Evolutionary conservation across 1,284 basidiomycete genomes (phyloP).

Genomic region (Laetiporus sulphureus): DNA sequence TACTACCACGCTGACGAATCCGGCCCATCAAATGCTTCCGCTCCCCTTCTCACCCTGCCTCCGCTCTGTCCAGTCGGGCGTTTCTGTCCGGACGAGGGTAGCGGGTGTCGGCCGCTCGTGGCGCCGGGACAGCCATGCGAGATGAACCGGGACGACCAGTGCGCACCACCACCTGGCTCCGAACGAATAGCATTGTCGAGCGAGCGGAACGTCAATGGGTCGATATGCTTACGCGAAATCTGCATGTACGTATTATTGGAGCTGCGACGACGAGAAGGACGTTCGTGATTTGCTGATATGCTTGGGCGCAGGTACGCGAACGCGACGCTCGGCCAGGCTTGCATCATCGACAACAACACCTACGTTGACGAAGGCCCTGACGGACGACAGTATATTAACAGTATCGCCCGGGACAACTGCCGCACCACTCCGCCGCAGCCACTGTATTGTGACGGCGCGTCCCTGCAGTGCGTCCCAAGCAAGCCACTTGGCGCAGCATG

Average conservation of each 20-base stretch:
- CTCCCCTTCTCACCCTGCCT: constrained; percentile 47
- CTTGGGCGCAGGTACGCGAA: constrained; percentile 49
- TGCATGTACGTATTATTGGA: constrained; percentile 48
- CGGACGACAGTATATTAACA: constrained; percentile 40
- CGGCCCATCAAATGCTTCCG: too few relatives aligned
- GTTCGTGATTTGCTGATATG: neutral
- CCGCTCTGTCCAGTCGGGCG: constrained; percentile 45
- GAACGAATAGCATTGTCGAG: constrained; percentile 34
- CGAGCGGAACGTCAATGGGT: constrained; percentile 45
- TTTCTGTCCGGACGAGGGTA: constrained; percentile 73
- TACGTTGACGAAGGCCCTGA: constrained; percentile 46
- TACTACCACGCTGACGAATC: constrained; percentile 37
- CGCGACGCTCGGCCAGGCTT: constrained; percentile 45
- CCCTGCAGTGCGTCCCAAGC: constrained; percentile 39
- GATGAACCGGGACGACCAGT: constrained; percentile 69
- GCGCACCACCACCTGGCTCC: constrained; percentile 39
- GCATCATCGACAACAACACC: constrained; percentile 53
- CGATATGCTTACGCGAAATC: constrained; percentile 51
- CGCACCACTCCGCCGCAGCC: constrained; percentile 37
- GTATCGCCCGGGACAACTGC: constrained; percentile 58
- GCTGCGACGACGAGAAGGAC: too few relatives aligned
- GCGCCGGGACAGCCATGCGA: constrained; percentile 51
- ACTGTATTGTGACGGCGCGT: constrained; percentile 52
- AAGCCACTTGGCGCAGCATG: constrained; percentile 42
- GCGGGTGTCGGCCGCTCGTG: constrained; percentile 45